Evolutionary conservation across 495 filamentous ascomycete species (phyloP).

Genomic region (Chaetomium tenue): DNA sequence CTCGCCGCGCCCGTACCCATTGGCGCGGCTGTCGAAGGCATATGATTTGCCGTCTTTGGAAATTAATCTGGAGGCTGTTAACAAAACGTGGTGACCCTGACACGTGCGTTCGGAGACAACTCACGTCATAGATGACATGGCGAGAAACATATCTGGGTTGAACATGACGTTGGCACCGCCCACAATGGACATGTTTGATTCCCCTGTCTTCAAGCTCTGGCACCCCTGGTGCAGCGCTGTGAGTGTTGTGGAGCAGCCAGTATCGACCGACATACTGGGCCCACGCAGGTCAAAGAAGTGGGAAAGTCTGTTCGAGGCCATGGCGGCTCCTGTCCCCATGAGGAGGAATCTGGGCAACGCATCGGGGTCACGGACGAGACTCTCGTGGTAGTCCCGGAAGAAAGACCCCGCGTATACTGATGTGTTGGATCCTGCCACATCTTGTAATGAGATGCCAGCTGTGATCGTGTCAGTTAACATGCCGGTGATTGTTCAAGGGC

Average conservation of each 20-base stretch:
- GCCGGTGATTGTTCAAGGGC: background rate
- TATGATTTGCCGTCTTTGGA: conserved; percentile 38
- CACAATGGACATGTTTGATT: conserved; percentile 50
- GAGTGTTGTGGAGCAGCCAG: conserved; percentile 57
- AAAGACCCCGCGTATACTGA: conserved; percentile 48
- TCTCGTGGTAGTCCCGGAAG: conserved; percentile 46
- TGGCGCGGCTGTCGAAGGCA: conserved; percentile 52
- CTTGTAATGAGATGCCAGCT: conserved; percentile 39
- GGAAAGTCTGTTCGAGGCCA: conserved; percentile 55
- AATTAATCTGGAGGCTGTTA: conserved; percentile 23
- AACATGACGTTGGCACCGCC: conserved; percentile 42
- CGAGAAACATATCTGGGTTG: conserved; percentile 37
- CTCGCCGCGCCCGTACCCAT: conserved; percentile 65
- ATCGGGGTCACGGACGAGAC: conserved; percentile 39
- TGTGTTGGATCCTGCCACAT: conserved; percentile 40
- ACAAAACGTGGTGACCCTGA: no score
- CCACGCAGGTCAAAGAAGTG: conserved; percentile 59
- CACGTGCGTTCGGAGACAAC: conserved; percentile 1
- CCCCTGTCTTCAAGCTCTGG: conserved; percentile 50
- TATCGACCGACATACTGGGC: conserved; percentile 57
- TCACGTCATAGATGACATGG: conserved; percentile 38
- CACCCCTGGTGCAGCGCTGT: conserved; percentile 51
- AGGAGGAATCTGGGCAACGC: conserved; percentile 40
- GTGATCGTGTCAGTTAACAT: conserved; percentile 3
- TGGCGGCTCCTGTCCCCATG: conserved; percentile 52